Base-by-base conservation (phyloP, 768 basidiomycete genomes). In the Pseudohyphozyma bogoriensis region DNA sequence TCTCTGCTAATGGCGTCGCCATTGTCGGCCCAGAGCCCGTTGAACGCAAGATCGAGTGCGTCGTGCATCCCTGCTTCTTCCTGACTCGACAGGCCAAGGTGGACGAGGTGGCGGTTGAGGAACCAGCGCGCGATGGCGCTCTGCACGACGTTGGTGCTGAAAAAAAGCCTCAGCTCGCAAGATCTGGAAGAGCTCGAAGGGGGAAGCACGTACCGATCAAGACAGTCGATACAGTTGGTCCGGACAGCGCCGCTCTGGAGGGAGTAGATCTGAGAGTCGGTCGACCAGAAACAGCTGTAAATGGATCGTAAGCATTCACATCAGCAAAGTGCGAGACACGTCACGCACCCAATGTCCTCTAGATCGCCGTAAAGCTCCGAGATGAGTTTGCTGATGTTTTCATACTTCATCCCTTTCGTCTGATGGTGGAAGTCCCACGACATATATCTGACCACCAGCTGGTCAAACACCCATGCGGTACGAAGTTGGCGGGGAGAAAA, bases 1-100 rank as follows among this genome's bases (percentile, higher is more conserved):
- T 55, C 37, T 55, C 86, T 80, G 72, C 87, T 91, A 60, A 95
- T 87, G 8, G 89, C 86, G 72, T 99, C 95, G 0, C 95, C 95
- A 67, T 97, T 97, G 71, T 97, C 95, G 3, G 95, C 95, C 95
- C 95, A 99, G 22, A 89, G 87, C 87, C 87, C 82, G 64, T 89
- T 92, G 72, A 92, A 88, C 22, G 82, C 80, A 22, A 81, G 66
- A 67, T 93, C 89, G 57, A 81, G 79, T 51, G 82, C 84, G 45
- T 59, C 42, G 79, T 77, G 61, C 79, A 79, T 51, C 63, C 79
- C 78, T 8, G 83, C 84, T 29, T 85, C 80, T 13, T 89, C 76
- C 71, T 90, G 84, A 56, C 79, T 81, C 58, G 83, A 81, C 51
- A 77, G 56, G 2, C 76, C 76, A 32, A 77, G 67, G 47, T 74